Percentiles rank a stretch among this genome's conserved stretches.
phyloP scores from a whole-genome alignment of 1,284 basidiomycete species.

The Anthracocystis walkeri region DNA sequence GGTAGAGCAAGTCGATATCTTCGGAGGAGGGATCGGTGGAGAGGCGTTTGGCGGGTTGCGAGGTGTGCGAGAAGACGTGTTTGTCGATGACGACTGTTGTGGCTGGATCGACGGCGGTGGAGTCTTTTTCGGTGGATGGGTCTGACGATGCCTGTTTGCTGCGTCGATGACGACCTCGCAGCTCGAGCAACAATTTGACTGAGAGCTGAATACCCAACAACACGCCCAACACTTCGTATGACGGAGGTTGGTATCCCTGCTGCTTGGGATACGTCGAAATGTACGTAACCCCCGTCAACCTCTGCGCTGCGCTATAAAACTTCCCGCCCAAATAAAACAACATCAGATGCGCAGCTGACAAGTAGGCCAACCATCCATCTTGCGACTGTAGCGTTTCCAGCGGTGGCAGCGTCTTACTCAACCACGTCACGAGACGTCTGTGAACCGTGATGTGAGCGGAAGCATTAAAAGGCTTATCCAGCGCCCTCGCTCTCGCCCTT shows the following conservation, averaged over 20 bases:
- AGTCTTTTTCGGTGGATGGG: slow-evolving; percentile 2
- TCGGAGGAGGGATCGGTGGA: background rate
- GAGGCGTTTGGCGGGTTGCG: slow-evolving; percentile 43
- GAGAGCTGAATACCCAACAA: slow-evolving; percentile 67
- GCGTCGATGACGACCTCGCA: slow-evolving; percentile 12
- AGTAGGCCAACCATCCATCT: slow-evolving; percentile 62
- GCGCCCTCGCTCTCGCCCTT: slow-evolving; percentile 20
- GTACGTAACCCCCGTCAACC: slow-evolving; percentile 66
- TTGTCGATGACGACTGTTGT: slow-evolving; percentile 42
- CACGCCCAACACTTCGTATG: slow-evolving; percentile 70
- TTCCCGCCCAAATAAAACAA: slow-evolving; percentile 70
- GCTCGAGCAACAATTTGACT: slow-evolving; percentile 55
- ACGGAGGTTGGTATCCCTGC: slow-evolving; percentile 60
- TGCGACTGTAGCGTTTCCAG: slow-evolving; percentile 66
- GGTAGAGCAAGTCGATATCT: slow-evolving; percentile 30
- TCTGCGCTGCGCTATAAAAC: slow-evolving; percentile 70
- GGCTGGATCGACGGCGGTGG: slow-evolving; percentile 7
- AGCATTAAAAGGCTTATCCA: slow-evolving; percentile 15
- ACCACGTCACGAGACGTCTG: slow-evolving; percentile 19
- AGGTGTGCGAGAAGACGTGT: slow-evolving; percentile 24
- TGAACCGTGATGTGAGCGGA: slow-evolving; percentile 1
- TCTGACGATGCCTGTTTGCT: background rate
- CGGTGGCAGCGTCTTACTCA: slow-evolving; percentile 55
- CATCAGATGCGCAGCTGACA: slow-evolving; percentile 69
- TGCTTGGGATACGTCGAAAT: slow-evolving; percentile 52